Evolutionary conservation across 75 land plant genomes (phyloP), one percentile per base, ranked within the genome.

Genomic region (Gnetum montanum): DNA sequence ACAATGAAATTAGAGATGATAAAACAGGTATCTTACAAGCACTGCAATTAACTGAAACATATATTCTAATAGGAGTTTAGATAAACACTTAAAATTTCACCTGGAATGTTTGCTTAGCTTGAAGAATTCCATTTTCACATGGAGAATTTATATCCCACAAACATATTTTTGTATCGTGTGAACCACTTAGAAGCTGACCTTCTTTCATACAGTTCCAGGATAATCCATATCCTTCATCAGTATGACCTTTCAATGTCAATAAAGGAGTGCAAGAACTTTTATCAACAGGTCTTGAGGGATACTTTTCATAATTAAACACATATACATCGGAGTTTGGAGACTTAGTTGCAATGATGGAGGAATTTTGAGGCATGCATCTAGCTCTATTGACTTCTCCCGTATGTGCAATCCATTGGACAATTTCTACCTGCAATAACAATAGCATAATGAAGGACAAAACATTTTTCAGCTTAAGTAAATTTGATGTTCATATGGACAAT

Each of bases 381-480:
- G 89, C 90, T 26, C 84, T 71, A 41, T 93, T 93, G 27, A 93
- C 96, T 64, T 93, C 98, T 8, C 90, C 98, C 37, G 79, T 84
- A 53, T 83, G 84, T 35, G 72, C 65, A 46, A 74, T 74, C 54
- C 60, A 57, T 40, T 72, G 77, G 10, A 72, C 37, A 26, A 74
- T 66, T 35, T 60, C 74, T 35, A 90, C 85, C 65, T 73, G 70
- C 37, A 67, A 62, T 0, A 35, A 36, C 57, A 27, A 54, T 26
- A 37, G 0, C 27, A 36, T 35, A 18, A 59, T 24, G 20, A 60
- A 4, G 55, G 35, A 8, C n/a, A n/a, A n/a, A n/a, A n/a, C n/a
- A n/a, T n/a, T n/a, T n/a, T 33, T n/a, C n/a, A n/a, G n/a, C n/a
- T n/a, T n/a, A n/a, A n/a, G n/a, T n/a, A n/a, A n/a, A n/a, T n/a